phyloP scores from a whole-genome alignment of 116 monocot genomes.

The Phalaenopsis hybrid region DNA sequence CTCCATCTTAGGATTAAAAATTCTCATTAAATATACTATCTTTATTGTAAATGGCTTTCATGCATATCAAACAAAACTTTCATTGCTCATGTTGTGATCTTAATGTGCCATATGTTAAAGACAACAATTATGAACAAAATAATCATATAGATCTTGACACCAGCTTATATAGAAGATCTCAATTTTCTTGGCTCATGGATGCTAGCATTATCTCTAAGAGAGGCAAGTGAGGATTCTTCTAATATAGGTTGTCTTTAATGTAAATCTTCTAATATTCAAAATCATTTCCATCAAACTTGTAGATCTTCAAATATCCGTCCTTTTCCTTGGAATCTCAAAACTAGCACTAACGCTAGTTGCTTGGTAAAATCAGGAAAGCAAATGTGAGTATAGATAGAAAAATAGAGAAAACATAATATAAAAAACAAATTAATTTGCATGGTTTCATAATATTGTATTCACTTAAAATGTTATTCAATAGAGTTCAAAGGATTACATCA shows the following conservation, averaged over 20 bases:
- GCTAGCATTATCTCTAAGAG: not conserved
- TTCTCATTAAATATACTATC: not conserved
- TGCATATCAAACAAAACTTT: not conserved
- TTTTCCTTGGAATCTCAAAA: not conserved
- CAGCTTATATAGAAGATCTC: not conserved
- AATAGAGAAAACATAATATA: no score
- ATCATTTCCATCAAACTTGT: conserved; percentile 1
- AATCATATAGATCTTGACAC: not conserved
- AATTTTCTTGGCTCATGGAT: not conserved
- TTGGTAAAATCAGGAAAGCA: no score
- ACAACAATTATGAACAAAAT: not conserved
- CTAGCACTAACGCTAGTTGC: no score
- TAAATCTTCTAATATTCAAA: conserved; percentile 3
- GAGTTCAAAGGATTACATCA: no score
- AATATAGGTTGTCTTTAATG: not conserved
- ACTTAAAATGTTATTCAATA: no score
- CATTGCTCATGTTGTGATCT: not conserved
- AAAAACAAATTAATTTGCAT: no score
- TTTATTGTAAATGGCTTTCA: not conserved
- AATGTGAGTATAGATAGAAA: no score
- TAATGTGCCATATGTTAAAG: not conserved
- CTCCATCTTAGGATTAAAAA: not conserved
- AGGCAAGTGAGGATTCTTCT: not conserved
- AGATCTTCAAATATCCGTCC: not conserved
- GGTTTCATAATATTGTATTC: no score